A percentile compares a stretch with the other conserved stretches of the same genome.
These are phyloP conservation scores for Rasamsonia emersonii DNA, from an alignment of 2,329 filamentous ascomycete species.

Conservation along the genomic window DNA sequence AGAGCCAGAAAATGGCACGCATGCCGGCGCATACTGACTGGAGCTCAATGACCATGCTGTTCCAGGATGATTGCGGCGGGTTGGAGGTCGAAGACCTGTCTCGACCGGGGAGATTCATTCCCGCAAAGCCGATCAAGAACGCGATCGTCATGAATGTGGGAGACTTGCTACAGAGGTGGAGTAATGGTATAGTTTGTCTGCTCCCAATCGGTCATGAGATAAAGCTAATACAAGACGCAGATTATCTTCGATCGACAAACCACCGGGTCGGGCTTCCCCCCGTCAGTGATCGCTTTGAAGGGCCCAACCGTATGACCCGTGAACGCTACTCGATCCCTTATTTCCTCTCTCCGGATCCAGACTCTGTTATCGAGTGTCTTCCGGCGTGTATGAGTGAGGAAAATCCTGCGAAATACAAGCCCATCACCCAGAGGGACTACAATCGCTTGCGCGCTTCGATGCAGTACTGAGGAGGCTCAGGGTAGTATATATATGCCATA, in stretches of 20 bases:
- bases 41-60: constrained; percentile 45
- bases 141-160: constrained; percentile 43
- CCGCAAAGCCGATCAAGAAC: constrained; percentile 31
- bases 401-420: constrained; percentile 43
- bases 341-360: constrained; percentile 46
- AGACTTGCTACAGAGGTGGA: constrained; percentile 44
- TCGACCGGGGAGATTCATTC: constrained; percentile 32
- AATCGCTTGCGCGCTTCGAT: constrained; percentile 25
- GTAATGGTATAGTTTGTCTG: constrained; percentile 31
- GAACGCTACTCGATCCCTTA: constrained; percentile 54
- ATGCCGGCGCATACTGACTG: constrained; percentile 49
- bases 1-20: constrained; percentile 36
- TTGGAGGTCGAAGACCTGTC: constrained; percentile 42
- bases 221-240: constrained; percentile 20
- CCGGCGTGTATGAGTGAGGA: constrained; percentile 36
- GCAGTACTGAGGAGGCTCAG: constrained; percentile 16
- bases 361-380: constrained; percentile 45
- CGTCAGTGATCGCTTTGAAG: constrained; percentile 28
- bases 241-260: constrained; percentile 45
- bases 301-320: constrained; percentile 36
- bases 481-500: neutral
- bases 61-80: constrained; percentile 46
- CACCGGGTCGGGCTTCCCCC: constrained; percentile 46
- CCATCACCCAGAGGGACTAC: constrained; percentile 36
- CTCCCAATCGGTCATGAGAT: neutral